Conservation (phyloP, 2,329 filamentous ascomycete species). For the Beauveria australis region DNA sequence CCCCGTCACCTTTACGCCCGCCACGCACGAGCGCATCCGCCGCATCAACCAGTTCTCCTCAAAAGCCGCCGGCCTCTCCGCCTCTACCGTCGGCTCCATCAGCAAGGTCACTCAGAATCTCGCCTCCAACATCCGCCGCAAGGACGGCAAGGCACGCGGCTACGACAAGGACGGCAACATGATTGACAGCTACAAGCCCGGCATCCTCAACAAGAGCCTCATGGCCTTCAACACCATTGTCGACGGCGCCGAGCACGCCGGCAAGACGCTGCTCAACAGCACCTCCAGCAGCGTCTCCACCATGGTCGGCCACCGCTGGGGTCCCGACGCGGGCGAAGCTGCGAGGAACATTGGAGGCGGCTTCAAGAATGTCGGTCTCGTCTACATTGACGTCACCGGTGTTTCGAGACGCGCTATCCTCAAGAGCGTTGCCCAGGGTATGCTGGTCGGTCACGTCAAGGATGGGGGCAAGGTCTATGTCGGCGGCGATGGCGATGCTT, state of each 20-base stretch:
- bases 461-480: conserved; percentile 67
- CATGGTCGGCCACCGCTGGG: conserved; percentile 85
- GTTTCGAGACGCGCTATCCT: conserved; percentile 84
- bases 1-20: conserved; percentile 79
- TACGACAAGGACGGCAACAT: conserved; percentile 63
- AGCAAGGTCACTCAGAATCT: conserved; percentile 81
- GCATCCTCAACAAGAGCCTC: conserved; percentile 87
- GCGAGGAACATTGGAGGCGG: conserved; percentile 71
- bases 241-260: conserved; percentile 85
- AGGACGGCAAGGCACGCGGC: conserved; percentile 47
- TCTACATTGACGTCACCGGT: conserved; percentile 94
- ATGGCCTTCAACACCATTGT: conserved; percentile 94
- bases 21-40: conserved; percentile 76
- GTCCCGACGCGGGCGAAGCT: conserved; percentile 72
- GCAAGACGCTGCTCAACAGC: conserved; percentile 66
- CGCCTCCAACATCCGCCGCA: conserved; percentile 58
- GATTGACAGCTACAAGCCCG: conserved; percentile 68
- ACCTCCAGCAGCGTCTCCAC: conserved; percentile 72
- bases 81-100: conserved; percentile 81
- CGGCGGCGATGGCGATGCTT: conserved; percentile 48
- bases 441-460: conserved; percentile 77
- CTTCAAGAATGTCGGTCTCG: conserved; percentile 90
- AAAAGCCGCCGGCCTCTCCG: conserved; percentile 68
- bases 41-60: conserved; percentile 83
- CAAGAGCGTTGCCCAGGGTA: conserved; percentile 93